Evolutionary conservation across 176 grass and related monocot species (phyloP).

Genomic region (Carex myosuroides): DNA sequence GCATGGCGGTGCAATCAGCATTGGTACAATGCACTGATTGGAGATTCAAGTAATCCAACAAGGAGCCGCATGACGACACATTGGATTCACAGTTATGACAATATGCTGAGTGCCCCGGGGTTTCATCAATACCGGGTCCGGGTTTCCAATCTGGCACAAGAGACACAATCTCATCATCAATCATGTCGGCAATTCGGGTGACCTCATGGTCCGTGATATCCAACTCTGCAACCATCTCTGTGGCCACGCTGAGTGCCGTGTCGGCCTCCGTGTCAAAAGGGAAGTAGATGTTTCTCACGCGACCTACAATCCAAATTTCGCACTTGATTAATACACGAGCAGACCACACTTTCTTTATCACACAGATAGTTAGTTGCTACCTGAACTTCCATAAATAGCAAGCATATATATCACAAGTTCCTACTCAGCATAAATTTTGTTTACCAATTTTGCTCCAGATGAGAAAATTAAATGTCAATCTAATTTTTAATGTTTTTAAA

Average conservation of each 20-base stretch:
- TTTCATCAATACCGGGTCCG: conserved; percentile 72
- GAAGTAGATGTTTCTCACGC: conserved; percentile 78
- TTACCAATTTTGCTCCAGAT: not conserved
- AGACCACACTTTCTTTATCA: not conserved
- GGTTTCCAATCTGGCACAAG: conserved; percentile 79
- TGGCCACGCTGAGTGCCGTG: conserved; percentile 72
- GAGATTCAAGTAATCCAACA: conserved; percentile 47
- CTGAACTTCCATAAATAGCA: not conserved
- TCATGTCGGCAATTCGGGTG: conserved; percentile 88
- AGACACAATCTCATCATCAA: conserved; percentile 68
- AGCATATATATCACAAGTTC: not conserved
- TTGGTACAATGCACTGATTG: conserved; percentile 19
- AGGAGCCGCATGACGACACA: conserved; percentile 55
- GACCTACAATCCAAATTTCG: conserved; percentile 38
- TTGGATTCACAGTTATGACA: conserved; percentile 63
- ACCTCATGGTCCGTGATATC: conserved; percentile 94
- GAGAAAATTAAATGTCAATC: not conserved
- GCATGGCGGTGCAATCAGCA: conserved; percentile 28
- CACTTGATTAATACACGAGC: not conserved
- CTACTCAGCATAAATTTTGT: not conserved
- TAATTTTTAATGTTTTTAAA: not conserved
- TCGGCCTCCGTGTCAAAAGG: conserved; percentile 68
- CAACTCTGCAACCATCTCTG: conserved; percentile 84
- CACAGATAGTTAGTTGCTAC: not conserved
- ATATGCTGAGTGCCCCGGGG: conserved; percentile 19